Evolutionary conservation across 202 grass and related monocot species (phyloP), one percentile per base, ranked within the genome.

Genomic region (Elaeis oleifera): DNA sequence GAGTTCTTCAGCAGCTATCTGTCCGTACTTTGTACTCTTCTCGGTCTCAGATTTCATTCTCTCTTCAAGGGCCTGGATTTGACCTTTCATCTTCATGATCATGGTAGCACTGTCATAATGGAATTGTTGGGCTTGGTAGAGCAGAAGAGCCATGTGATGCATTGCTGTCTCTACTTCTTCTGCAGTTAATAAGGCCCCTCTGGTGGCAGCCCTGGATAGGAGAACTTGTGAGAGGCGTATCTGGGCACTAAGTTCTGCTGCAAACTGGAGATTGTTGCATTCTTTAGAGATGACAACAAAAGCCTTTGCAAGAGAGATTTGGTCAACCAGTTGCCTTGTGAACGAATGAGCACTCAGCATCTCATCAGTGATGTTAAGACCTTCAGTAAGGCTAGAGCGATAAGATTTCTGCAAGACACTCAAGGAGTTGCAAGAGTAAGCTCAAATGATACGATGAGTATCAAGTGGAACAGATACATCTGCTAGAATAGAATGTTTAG

Each of bases 1-100:
- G 36, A 99, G 88, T 64, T 88, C 85, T 83, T 99, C 94, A 6
- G 94, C 94, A 73, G 94, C 94, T 73, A 94, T 89, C 58, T 99
- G 94, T n/a, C 88, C 94, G 27, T 94, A 99, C 4, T 87, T 94
- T 18, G 85, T 89, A 74, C 85, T 94, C 81, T 94, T 99, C 5
- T 99, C 85, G 0, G 50, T 71, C 81, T 99, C 94, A 54, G 80
- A 81, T 71, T 94, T 99, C 0, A 83, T 84, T 49, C 86, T 99
- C 66, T 84, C 94, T 68, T 94, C 88, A 0, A 99, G 78, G 32
- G 85, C 70, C 49, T 87, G 80, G 76, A 89, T 84, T 71, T 99
- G 88, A 13, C 80, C 94, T 69, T 89, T 99, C 54, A 99, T 65
- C 76, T 99, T 99, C 78, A 82, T 81, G 75, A 89, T 89, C 8